phyloP scores from a whole-genome alignment of 768 basidiomycete species.

The Leccinum rimulosum region DNA sequence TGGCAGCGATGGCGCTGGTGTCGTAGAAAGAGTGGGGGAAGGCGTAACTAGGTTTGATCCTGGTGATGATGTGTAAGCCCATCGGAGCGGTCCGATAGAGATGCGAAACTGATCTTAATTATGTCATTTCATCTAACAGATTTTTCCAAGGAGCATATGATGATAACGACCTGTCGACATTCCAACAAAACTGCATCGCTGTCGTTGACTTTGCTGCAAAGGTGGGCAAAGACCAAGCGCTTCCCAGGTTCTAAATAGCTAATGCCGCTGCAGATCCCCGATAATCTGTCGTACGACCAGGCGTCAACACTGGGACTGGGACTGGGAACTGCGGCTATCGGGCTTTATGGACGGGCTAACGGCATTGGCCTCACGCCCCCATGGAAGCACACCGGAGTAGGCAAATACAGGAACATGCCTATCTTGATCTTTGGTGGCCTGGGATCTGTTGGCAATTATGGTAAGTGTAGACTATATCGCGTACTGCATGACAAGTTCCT shows the following conservation, averaged over 20 bases:
- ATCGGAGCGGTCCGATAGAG: constrained; percentile 6
- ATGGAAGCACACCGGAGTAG: constrained; percentile 34
- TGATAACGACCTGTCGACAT: constrained; percentile 37
- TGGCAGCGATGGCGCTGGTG: constrained; percentile 51
- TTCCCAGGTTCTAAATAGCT: neutral
- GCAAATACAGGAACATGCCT: constrained; percentile 43
- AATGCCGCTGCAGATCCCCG: constrained; percentile 41
- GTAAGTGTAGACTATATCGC: constrained; percentile 30
- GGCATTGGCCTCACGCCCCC: constrained; percentile 43
- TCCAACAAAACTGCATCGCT: constrained; percentile 45
- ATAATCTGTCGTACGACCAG: constrained; percentile 45
- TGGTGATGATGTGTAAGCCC: constrained; percentile 52
- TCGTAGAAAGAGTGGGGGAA: constrained; percentile 49
- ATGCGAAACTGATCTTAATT: constrained; percentile 26
- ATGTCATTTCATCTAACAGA: constrained; percentile 24
- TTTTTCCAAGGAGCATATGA: constrained; percentile 41
- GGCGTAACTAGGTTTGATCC: constrained; percentile 47
- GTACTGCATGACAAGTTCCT: constrained; percentile 9
- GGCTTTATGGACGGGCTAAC: constrained; percentile 42
- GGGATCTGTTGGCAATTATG: constrained; percentile 49
- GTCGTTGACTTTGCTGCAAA: constrained; percentile 41
- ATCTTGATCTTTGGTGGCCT: constrained; percentile 49
- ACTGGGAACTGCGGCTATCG: constrained; percentile 49
- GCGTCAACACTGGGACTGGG: constrained; percentile 49
- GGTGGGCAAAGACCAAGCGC: constrained; percentile 22